phyloP scores from a whole-genome alignment of 768 basidiomycete genomes.

The Serendipita vermifera region DNA sequence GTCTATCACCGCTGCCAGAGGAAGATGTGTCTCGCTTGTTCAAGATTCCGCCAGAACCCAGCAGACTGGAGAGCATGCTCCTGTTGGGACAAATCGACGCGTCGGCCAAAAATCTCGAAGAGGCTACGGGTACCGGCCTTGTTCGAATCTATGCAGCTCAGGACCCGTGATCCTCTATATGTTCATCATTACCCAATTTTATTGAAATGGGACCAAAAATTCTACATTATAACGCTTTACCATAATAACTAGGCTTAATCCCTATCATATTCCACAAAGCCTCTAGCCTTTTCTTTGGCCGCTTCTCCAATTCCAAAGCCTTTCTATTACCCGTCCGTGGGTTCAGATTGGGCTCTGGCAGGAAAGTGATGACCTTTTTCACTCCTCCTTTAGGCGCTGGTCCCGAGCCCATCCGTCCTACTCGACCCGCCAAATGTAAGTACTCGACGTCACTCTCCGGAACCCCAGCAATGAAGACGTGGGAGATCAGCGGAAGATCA shows the following conservation, averaged over 20 bases:
- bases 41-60: slow-evolving; percentile 81
- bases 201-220: background rate
- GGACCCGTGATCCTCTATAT: slow-evolving; percentile 12
- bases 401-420: slow-evolving; percentile 52
- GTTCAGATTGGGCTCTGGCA: background rate
- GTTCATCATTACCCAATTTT: background rate
- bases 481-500: slow-evolving; percentile 55
- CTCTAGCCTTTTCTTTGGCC: background rate
- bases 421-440: slow-evolving; percentile 58
- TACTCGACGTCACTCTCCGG: slow-evolving; percentile 42
- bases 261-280: slow-evolving; percentile 1
- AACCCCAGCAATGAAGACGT: slow-evolving; percentile 62
- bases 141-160: slow-evolving; percentile 75
- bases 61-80: slow-evolving; percentile 74
- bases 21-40: slow-evolving; percentile 74
- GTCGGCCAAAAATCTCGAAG: slow-evolving; percentile 60
- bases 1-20: slow-evolving; percentile 73
- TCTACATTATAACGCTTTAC: background rate
- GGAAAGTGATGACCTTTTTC: slow-evolving; percentile 4
- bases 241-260: slow-evolving; percentile 1
- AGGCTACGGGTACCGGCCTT: slow-evolving; percentile 44
- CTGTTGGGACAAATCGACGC: slow-evolving; percentile 80
- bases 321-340: background rate
- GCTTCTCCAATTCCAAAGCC: background rate
- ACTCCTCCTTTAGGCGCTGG: background rate